Percentiles rank a stretch among this genome's conserved stretches.
Conservation (phyloP, 257 asterid genomes). For the Parsonsia alboflavescens region DNA sequence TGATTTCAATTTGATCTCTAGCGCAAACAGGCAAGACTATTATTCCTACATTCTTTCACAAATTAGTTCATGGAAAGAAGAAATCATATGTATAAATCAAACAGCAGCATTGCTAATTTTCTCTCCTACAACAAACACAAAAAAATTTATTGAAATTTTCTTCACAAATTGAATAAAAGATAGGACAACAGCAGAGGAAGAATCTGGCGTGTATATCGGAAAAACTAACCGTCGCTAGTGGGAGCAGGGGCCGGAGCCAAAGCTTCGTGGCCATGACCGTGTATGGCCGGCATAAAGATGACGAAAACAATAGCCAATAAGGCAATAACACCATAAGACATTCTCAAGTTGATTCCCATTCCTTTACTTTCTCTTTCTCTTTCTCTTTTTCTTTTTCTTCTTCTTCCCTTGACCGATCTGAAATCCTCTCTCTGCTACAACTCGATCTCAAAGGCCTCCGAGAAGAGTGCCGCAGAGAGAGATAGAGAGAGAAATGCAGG, state of each 20-base stretch:
- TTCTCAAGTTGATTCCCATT: conserved; percentile 36
- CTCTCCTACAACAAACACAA: not conserved
- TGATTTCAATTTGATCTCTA: no score
- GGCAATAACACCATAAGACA: conserved; percentile 33
- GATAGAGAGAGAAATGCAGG: conserved; percentile 15
- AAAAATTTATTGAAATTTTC: not conserved
- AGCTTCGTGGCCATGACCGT: conserved; percentile 33
- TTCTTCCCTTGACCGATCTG: not conserved
- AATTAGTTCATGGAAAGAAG: not conserved
- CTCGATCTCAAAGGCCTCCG: not conserved
- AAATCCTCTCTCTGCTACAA: conserved; percentile 25
- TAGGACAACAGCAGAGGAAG: not conserved
- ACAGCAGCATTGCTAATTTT: not conserved
- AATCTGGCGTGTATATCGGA: not conserved
- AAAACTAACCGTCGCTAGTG: conserved; percentile 52
- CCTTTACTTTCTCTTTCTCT: not conserved
- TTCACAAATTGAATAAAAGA: not conserved
- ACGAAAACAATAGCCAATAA: conserved; percentile 39
- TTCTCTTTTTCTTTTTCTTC: not conserved
- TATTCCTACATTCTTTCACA: not conserved
- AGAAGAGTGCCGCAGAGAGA: conserved; percentile 17
- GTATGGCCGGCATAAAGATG: conserved; percentile 39
- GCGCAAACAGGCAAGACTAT: not conserved
- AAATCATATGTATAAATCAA: not conserved
- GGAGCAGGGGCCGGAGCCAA: conserved; percentile 58